phyloP scores from a whole-genome alignment of 2,329 filamentous ascomycete genomes.

The Diaporthe humulicola region DNA sequence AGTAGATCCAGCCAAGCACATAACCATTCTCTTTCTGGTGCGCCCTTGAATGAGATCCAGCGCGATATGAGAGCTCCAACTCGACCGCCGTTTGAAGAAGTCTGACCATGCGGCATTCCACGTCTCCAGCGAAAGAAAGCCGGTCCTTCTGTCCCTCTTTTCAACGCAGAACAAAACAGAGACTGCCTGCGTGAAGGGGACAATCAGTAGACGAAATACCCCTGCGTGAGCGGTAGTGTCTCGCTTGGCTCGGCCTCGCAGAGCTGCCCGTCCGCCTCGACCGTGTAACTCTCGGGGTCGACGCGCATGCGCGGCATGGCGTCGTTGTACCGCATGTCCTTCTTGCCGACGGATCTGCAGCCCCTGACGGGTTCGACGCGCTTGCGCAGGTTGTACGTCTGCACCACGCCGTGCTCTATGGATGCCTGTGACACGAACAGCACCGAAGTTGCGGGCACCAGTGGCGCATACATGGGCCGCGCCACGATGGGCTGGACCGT shows the following conservation, averaged over 20 bases:
- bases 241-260: constrained; percentile 81
- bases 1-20: neutral
- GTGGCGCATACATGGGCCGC: constrained; percentile 86
- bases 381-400: constrained; percentile 82
- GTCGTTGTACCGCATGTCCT: constrained; percentile 92
- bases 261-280: constrained; percentile 84
- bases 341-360: constrained; percentile 82
- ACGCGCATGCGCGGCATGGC: constrained; percentile 88
- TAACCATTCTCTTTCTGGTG: neutral
- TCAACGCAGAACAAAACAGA: neutral
- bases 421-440: constrained; percentile 86
- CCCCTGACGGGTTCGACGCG: constrained; percentile 83
- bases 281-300: constrained; percentile 90
- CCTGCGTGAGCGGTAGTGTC: constrained; percentile 81
- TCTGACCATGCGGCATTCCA: neutral
- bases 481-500: constrained; percentile 88
- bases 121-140: neutral
- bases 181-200: neutral
- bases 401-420: constrained; percentile 75
- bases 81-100: neutral
- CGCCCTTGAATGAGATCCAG: neutral
- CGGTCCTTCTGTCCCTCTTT: neutral
- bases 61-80: neutral
- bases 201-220: constrained; percentile 79
- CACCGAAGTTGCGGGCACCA: constrained; percentile 79